Base-by-base conservation (phyloP, 2,329 filamentous ascomycete species). In the Scopulariopsis brevicaulis region DNA sequence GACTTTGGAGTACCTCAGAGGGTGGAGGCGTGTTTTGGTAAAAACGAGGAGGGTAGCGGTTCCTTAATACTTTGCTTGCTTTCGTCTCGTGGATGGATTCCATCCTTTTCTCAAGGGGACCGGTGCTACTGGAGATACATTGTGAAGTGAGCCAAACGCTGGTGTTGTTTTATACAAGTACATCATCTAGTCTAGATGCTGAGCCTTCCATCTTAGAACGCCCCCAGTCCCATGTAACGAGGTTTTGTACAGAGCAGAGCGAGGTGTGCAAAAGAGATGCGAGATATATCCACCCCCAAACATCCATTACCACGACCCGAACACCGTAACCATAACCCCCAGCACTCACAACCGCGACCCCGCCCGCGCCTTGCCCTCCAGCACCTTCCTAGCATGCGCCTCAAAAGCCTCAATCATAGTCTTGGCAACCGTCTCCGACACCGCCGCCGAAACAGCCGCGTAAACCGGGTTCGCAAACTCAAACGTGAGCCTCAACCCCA, bases 341-440 rank as follows among this genome's bases (percentile, higher is more conserved):
- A 24, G n/a, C n/a, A 11, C 20, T 50, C 15, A 57, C 25, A 61
- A 40, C 18, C 22, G 56, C 20, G 55, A 43, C 14, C 48, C 18
- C 25, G 53, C 22, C 28, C 52, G 50, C 28, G 48, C 59, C 32
- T 60, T 51, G 57, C 62, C 43, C 25, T 72, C 73, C 64, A 81
- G 69, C 54, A 90, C 68, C 65, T 81, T 75, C 67, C 76, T 76
- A 6, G 94, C 91, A 66, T 89, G 80, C 71, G 83, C 82, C 74
- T 96, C 92, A 75, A 99, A 99, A 1, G 94, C 93, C 70, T 89
- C 85, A 63, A 97, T 88, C 91, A 99, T 96, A 62, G 88, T 78
- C 4, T 84, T 85, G 1, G 90, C 93, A 62, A 96, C 84, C 72
- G 89, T 90, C 35, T 90, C 87, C 63, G 90, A 90, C 25, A 94